Evolutionary conservation across 768 basidiomycete genomes (phyloP).

Genomic region (Naganishia onofrii): DNA sequence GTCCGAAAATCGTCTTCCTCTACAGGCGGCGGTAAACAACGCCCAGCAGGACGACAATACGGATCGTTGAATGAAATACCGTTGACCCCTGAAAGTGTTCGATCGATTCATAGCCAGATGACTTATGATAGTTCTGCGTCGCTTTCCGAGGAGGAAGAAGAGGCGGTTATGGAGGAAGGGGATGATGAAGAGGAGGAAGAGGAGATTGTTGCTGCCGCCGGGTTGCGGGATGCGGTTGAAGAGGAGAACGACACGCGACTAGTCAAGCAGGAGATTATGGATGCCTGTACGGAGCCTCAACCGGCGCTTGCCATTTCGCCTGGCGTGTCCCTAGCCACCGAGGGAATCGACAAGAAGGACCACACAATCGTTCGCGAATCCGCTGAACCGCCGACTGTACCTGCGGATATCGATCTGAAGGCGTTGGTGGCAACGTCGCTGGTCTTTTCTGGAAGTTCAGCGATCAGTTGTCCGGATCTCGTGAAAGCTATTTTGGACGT

Average conservation of each 20-base stretch:
- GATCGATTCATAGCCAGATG: slow-evolving; percentile 29
- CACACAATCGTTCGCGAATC: not conserved
- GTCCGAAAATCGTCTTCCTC: not conserved
- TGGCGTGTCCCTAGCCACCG: not conserved
- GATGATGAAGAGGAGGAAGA: slow-evolving; percentile 14
- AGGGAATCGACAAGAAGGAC: not conserved
- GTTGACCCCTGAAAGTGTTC: not conserved
- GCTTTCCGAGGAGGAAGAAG: not conserved
- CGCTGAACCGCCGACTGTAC: slow-evolving; percentile 12
- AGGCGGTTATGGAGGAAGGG: not conserved
- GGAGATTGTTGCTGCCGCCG: not conserved
- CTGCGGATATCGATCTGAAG: slow-evolving; percentile 40
- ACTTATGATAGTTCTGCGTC: slow-evolving; percentile 12
- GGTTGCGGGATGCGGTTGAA: not conserved
- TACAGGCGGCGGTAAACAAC: not conserved
- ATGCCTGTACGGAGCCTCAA: not conserved
- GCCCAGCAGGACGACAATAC: not conserved
- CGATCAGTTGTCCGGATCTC: slow-evolving; percentile 47
- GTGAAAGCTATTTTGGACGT: slow-evolving; percentile 51
- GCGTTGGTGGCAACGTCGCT: slow-evolving; percentile 47
- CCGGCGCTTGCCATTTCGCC: not conserved
- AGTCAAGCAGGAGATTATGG: slow-evolving; percentile 20
- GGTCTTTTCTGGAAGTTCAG: slow-evolving; percentile 49
- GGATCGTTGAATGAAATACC: not conserved
- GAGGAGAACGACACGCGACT: not conserved